These are phyloP conservation scores for Aspergillus latus DNA, from an alignment of 2,329 filamentous ascomycete genomes.

Conservation along the genomic window DNA sequence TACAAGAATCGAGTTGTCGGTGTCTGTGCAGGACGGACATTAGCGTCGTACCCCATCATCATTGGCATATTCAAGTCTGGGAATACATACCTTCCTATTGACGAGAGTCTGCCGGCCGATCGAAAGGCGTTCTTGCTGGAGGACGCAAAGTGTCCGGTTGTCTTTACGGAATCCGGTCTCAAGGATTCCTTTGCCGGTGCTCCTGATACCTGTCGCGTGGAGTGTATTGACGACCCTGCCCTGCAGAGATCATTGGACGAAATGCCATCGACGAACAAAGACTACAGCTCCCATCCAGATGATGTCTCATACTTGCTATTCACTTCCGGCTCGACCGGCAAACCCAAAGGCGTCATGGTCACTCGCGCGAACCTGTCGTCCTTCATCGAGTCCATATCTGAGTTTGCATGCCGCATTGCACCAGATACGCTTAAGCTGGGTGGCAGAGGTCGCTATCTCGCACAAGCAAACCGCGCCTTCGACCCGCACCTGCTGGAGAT, in stretches of 20 bases:
- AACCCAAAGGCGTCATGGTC: constrained; percentile 96
- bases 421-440: constrained; percentile 26
- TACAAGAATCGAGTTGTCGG: constrained; percentile 29
- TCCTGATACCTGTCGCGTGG: constrained; percentile 23
- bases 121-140: constrained; percentile 31
- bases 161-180: constrained; percentile 30
- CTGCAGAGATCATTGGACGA: constrained; percentile 17
- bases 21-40: constrained; percentile 29
- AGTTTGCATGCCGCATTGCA: constrained; percentile 27
- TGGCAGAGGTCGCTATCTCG: constrained; percentile 34
- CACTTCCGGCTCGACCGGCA: constrained; percentile 91
- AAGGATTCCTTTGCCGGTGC: constrained; percentile 18
- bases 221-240: constrained; percentile 24
- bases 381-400: constrained; percentile 32
- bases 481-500: constrained; percentile 34
- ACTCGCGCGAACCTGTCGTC: constrained; percentile 54
- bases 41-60: constrained; percentile 31
- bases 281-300: constrained; percentile 19
- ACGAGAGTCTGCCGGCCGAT: constrained; percentile 31
- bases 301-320: constrained; percentile 64
- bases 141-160: constrained; percentile 29
- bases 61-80: constrained; percentile 36
- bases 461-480: constrained; percentile 35
- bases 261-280: constrained; percentile 20
- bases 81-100: constrained; percentile 38